Conservation (phyloP, 306 rosid genomes). For the Dalbergia cultrata region DNA sequence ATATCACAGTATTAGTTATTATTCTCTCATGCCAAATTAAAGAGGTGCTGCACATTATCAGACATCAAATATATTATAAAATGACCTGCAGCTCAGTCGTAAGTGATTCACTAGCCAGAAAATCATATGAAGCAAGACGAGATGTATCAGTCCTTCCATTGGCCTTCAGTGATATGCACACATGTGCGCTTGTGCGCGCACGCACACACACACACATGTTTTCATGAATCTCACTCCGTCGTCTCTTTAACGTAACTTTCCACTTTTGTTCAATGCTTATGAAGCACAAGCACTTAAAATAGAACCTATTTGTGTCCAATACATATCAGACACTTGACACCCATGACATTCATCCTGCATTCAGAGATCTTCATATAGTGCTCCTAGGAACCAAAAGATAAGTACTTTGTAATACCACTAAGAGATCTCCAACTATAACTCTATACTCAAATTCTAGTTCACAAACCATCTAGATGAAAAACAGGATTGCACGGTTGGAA, state of each 20-base stretch:
- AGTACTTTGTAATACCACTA: too few relatives aligned
- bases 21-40: conserved; percentile 8
- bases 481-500: too few relatives aligned
- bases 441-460: too few relatives aligned
- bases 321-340: too few relatives aligned
- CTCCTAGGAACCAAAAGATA: too few relatives aligned
- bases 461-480: too few relatives aligned
- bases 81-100: neutral
- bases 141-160: neutral
- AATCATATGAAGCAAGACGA: conserved; percentile 22
- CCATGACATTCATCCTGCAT: too few relatives aligned
- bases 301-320: neutral
- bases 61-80: neutral
- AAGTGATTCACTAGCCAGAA: neutral
- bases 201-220: neutral
- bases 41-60: neutral
- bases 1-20: conserved; percentile 8
- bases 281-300: conserved; percentile 20
- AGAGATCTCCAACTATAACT: too few relatives aligned
- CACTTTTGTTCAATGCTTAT: conserved; percentile 10
- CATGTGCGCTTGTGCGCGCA: too few relatives aligned
- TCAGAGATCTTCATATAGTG: too few relatives aligned
- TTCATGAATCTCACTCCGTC: conserved; percentile 19
- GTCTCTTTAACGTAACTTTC: neutral
- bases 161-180: neutral